Evolutionary conservation across 78 protist species (phyloP), one percentile per base, ranked within the genome.

Genomic region (Capsaspora owczarzaki): DNA sequence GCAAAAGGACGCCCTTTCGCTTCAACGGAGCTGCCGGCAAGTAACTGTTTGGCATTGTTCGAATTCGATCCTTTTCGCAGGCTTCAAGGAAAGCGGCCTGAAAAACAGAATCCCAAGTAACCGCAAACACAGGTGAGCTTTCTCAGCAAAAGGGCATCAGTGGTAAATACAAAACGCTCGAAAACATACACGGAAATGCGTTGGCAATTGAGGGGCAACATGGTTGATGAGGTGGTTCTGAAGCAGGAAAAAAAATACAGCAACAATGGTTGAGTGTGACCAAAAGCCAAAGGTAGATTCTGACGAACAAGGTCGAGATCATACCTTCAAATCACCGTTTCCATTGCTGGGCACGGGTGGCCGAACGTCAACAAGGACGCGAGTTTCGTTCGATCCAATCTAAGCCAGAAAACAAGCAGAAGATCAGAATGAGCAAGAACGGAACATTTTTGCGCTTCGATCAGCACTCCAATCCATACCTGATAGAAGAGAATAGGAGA

Each of bases 311-410:
- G 16, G n/a, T 20, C 56, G 16, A 10, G 16, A 20, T 20, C 56
- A 49, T 16, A 56, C 66, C 44, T 10, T 38, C 31, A 66, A 53
- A 19, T 43, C 56, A 10, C 61, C 78, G 31, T 40, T 3, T 37
- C 40, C 0, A 37, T 0, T 8, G 42, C 29, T 31, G n/a, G 91
- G 91, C 69, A 86, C 75, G 29, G 51, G 60, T 29, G 75, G 68
- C 46, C 87, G 86, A 8, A 90, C 56, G 84, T 90, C 90, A 38
- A 86, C 87, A 27, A 90, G 81, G 12, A 90, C 77, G 76, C 93
- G 87, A 37, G 87, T 84, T 40, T 90, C 93, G 61, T 80, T 37
- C 20, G 86, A 46, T 2, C 93, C 89, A 47, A 89, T 89, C 83
- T 75, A 76, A 53, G 84, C 84, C 83, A 76, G 71, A 23, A 89